phyloP scores from a whole-genome alignment of 2,329 filamentous ascomycete species.

The Penicillium sclerotigenum region DNA sequence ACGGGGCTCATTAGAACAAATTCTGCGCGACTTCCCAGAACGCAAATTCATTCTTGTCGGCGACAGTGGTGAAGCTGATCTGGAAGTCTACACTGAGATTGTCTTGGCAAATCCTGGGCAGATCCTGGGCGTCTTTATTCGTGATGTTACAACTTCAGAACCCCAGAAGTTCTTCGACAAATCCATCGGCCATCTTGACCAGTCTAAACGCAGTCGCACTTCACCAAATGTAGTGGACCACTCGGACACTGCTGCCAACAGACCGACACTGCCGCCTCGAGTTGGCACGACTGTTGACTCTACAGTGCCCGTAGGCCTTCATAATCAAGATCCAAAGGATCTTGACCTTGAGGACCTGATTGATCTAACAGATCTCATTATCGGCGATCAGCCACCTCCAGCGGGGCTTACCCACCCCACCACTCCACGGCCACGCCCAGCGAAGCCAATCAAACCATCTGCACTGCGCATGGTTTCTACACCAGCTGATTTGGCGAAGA shows the following conservation, averaged over 20 bases:
- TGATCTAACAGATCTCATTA: slow-evolving; percentile 38
- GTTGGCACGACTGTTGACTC: slow-evolving; percentile 20
- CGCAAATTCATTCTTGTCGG: slow-evolving; percentile 88
- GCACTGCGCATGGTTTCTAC: slow-evolving; percentile 38
- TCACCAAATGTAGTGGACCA: slow-evolving; percentile 26
- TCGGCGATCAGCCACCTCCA: slow-evolving; percentile 17
- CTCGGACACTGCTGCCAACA: slow-evolving; percentile 29
- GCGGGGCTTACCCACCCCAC: slow-evolving; percentile 17
- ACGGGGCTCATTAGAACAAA: slow-evolving; percentile 78
- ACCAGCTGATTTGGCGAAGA: slow-evolving; percentile 16
- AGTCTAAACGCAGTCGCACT: slow-evolving; percentile 24
- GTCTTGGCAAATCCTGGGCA: slow-evolving; percentile 77
- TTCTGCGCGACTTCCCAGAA: slow-evolving; percentile 84
- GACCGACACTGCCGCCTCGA: slow-evolving; percentile 42
- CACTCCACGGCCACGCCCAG: slow-evolving; percentile 33
- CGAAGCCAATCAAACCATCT: slow-evolving; percentile 46
- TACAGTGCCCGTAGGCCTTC: slow-evolving; percentile 10
- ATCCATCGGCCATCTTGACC: slow-evolving; percentile 42
- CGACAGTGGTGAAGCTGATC: slow-evolving; percentile 92
- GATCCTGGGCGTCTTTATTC: slow-evolving; percentile 84
- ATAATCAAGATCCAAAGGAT: slow-evolving; percentile 21
- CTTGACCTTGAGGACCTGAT: slow-evolving; percentile 37
- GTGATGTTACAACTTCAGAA: slow-evolving; percentile 84
- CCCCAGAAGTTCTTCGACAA: slow-evolving; percentile 75
- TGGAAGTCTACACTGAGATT: slow-evolving; percentile 97